phyloP scores from a whole-genome alignment of 352 stramenopile genomes.

The Aphanomyces cochlioides region DNA sequence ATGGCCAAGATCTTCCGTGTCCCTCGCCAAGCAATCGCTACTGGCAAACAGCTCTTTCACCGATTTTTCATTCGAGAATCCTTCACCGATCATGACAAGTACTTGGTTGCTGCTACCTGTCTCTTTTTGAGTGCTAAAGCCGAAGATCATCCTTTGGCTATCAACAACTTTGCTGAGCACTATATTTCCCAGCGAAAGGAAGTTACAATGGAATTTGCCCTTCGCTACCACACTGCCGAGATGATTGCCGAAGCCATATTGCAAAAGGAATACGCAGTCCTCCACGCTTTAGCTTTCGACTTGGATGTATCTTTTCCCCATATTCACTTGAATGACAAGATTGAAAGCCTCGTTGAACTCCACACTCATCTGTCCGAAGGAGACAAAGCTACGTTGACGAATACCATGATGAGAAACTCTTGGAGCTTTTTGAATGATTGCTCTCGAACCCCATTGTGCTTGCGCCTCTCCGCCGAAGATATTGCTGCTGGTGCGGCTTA shows the following conservation, averaged over 20 bases:
- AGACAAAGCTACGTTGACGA: slow-evolving; percentile 52
- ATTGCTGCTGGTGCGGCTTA: slow-evolving; percentile 79
- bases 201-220: slow-evolving; percentile 75
- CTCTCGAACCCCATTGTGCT: slow-evolving; percentile 78
- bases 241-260: slow-evolving; percentile 67
- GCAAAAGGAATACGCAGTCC: slow-evolving; percentile 76
- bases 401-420: slow-evolving; percentile 80
- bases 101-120: slow-evolving; percentile 68
- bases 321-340: slow-evolving; percentile 85
- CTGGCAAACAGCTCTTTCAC: slow-evolving; percentile 80
- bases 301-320: slow-evolving; percentile 81
- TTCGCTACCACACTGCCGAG: slow-evolving; percentile 74
- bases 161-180: slow-evolving; percentile 65
- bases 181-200: slow-evolving; percentile 67
- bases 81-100: slow-evolving; percentile 83
- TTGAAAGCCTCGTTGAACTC: slow-evolving; percentile 73
- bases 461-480: slow-evolving; percentile 62
- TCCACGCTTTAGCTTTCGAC: slow-evolving; percentile 81
- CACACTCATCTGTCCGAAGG: slow-evolving; percentile 47
- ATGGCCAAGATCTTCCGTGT: slow-evolving; percentile 74
- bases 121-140: slow-evolving; percentile 79
- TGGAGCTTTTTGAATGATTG: slow-evolving; percentile 89
- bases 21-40: slow-evolving; percentile 77
- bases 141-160: slow-evolving; percentile 76
- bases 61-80: slow-evolving; percentile 85